These are phyloP conservation scores for Magnaporthiopsis poae DNA, from an alignment of 2,329 filamentous ascomycete genomes.

Conservation along the genomic window DNA sequence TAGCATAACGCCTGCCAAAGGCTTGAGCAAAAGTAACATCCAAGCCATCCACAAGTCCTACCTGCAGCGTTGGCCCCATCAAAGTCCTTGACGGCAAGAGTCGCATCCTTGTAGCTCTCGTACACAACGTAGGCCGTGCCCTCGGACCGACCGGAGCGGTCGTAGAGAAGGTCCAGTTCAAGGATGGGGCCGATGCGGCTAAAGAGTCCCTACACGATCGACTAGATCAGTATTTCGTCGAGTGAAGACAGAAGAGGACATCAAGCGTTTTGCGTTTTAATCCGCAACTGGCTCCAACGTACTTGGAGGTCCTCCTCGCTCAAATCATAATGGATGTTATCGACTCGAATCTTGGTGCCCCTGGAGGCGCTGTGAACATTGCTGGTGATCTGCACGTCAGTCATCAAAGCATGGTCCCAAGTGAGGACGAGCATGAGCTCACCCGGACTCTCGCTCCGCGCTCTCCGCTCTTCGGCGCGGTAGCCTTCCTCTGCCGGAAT, in stretches of 20 bases:
- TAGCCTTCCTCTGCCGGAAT: conserved; percentile 6
- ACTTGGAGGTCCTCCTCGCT: conserved; percentile 76
- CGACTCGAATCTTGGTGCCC: conserved; percentile 67
- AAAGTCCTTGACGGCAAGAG: conserved; percentile 66
- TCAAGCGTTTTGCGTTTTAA: not conserved
- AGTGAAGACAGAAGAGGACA: conserved; percentile 14
- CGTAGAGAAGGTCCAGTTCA: conserved; percentile 65
- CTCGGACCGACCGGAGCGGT: conserved; percentile 79
- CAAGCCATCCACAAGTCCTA: conserved; percentile 20
- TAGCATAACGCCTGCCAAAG: conserved; percentile 7
- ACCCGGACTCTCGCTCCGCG: conserved; percentile 1
- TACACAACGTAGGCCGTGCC: conserved; percentile 80
- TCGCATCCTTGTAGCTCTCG: conserved; percentile 58
- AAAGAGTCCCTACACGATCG: conserved; percentile 63
- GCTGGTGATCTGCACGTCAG: not conserved
- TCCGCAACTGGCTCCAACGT: conserved; percentile 11
- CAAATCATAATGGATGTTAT: conserved; percentile 87
- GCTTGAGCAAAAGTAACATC: not conserved
- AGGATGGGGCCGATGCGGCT: conserved; percentile 62
- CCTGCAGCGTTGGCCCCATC: conserved; percentile 85
- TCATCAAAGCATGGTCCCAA: not conserved
- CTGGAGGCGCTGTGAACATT: conserved; percentile 15
- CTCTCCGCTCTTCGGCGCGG: conserved; percentile 3
- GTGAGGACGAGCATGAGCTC: not conserved
- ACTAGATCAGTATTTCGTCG: not conserved